Evolutionary conservation across 345 rosid genomes (phyloP).

Genomic region (Melaleuca alternifolia): DNA sequence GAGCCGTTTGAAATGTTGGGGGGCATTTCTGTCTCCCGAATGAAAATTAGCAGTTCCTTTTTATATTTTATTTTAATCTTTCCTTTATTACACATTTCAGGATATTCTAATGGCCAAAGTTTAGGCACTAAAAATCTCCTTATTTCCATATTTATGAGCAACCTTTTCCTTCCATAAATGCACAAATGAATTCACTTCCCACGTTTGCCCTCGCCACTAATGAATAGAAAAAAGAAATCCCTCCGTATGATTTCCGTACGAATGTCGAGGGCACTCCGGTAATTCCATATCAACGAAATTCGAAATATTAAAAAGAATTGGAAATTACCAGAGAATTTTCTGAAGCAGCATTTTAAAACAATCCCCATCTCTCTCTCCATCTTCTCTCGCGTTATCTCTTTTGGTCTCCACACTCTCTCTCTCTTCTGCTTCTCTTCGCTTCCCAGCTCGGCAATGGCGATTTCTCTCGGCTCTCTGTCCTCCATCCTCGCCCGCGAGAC

Average conservation of each 20-base stretch:
- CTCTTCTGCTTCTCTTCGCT: background rate
- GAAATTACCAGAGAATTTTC: background rate
- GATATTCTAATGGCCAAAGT: background rate
- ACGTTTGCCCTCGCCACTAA: background rate
- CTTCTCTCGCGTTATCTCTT: background rate
- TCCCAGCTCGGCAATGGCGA: background rate
- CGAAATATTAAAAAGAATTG: background rate
- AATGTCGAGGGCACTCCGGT: background rate
- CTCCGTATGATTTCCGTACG: no score
- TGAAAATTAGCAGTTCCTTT: background rate
- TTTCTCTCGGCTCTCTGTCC: slow-evolving; percentile 29
- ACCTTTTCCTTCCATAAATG: background rate
- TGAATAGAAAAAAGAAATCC: no score
- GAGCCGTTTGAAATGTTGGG: background rate
- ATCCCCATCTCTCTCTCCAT: background rate
- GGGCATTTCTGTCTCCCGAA: background rate
- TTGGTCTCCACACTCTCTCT: background rate
- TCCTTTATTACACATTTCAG: no score
- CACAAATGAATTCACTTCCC: background rate
- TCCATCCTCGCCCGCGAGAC: slow-evolving; percentile 28
- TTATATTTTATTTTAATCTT: no score
- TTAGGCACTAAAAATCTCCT: no score
- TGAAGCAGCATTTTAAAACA: background rate
- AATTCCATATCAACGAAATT: background rate
- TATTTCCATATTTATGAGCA: no score